Percentiles rank a stretch among this genome's conserved stretches.
Conservation (phyloP, 331 rosid genomes). For the Prunus yedoensis region DNA sequence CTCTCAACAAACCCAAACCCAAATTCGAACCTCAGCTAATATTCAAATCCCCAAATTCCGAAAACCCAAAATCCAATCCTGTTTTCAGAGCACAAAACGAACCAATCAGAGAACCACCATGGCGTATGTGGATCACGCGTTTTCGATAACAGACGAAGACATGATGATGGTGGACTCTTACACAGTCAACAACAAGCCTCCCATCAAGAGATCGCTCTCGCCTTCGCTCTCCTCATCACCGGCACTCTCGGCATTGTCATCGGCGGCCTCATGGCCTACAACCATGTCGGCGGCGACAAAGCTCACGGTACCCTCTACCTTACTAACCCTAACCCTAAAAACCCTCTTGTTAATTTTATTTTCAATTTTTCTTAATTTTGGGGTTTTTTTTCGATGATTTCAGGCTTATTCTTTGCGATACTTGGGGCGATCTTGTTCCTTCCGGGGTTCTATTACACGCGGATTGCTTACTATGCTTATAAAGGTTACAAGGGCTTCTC, state of each 20-base stretch:
- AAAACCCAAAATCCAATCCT: not conserved
- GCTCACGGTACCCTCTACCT: slow-evolving; percentile 65
- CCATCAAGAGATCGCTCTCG: slow-evolving; percentile 94
- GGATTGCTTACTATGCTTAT: slow-evolving; percentile 97
- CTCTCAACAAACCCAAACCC: not conserved
- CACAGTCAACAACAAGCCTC: slow-evolving; percentile 78
- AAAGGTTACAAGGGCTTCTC: slow-evolving; percentile 98
- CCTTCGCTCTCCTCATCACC: slow-evolving; percentile 78
- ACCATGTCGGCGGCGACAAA: slow-evolving; percentile 89
- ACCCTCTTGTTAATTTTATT: not conserved
- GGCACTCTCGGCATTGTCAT: slow-evolving; percentile 75
- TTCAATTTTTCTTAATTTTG: not conserved
- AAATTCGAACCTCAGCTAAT: too few species aligned
- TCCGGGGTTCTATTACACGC: slow-evolving; percentile 93
- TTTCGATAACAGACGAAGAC: slow-evolving; percentile 95
- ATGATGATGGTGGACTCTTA: slow-evolving; percentile 82
- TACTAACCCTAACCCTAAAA: not conserved
- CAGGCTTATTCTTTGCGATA: slow-evolving; percentile 83
- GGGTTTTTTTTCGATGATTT: slow-evolving; percentile 1
- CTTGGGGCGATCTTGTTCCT: slow-evolving; percentile 83
- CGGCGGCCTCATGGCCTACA: slow-evolving; percentile 80
- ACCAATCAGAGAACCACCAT: slow-evolving; percentile 16
- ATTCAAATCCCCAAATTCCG: not conserved
- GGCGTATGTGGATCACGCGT: slow-evolving; percentile 97
- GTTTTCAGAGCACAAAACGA: not conserved